Evolutionary conservation across 2,329 filamentous ascomycete species (phyloP).

Genomic region (Sporothrix luriei): DNA sequence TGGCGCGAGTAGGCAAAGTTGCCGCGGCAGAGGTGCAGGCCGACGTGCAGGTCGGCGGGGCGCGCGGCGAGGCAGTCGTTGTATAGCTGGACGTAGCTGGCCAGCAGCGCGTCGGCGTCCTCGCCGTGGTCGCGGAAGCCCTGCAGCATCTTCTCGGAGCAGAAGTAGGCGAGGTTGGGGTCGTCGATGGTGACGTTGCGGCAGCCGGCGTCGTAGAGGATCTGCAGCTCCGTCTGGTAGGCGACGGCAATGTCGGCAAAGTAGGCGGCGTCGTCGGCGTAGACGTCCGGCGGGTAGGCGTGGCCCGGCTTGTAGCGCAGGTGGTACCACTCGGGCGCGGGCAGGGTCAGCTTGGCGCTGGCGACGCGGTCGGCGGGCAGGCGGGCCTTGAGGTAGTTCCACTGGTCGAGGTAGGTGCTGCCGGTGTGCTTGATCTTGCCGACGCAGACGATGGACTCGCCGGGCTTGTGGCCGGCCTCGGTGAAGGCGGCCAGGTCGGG

Average conservation of each 20-base stretch:
- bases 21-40: constrained; percentile 66
- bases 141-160: constrained; percentile 66
- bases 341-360: constrained; percentile 66
- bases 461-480: constrained; percentile 52
- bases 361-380: constrained; percentile 63
- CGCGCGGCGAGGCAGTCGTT: constrained; percentile 67
- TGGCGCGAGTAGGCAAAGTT: constrained; percentile 66
- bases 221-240: constrained; percentile 52
- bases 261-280: constrained; percentile 52
- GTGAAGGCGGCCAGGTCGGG: constrained; percentile 49
- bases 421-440: constrained; percentile 53
- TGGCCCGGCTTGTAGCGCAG: constrained; percentile 53
- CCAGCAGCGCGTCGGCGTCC: constrained; percentile 65
- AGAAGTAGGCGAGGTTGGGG: constrained; percentile 67
- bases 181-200: constrained; percentile 62
- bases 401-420: constrained; percentile 49
- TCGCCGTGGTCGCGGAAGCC: constrained; percentile 61
- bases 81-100: constrained; percentile 72
- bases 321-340: constrained; percentile 66
- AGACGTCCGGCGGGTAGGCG: constrained; percentile 54
- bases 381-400: constrained; percentile 47
- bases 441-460: constrained; percentile 51
- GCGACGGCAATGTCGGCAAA: constrained; percentile 56
- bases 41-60: constrained; percentile 68
- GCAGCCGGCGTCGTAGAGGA: constrained; percentile 54